Conservation (phyloP, 148 eudicot genomes). For the Chenopodium album region DNA sequence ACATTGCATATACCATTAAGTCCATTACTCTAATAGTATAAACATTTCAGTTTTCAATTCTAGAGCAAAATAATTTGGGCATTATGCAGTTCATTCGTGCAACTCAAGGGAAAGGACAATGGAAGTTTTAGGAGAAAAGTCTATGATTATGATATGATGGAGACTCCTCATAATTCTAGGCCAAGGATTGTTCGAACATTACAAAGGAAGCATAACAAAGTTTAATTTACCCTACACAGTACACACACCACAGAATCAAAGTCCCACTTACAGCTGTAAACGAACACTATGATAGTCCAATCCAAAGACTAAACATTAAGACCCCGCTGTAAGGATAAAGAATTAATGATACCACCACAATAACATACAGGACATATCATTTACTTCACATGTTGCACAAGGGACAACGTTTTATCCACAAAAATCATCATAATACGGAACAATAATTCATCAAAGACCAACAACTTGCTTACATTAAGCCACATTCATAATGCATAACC, state of each 20-base stretch:
- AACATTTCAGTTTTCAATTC: neutral
- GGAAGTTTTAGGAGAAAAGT: neutral
- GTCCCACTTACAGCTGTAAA: constrained; percentile 18
- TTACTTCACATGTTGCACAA: constrained; percentile 24
- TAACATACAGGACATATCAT: constrained; percentile 15
- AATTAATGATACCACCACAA: neutral
- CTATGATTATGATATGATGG: neutral
- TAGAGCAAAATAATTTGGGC: neutral
- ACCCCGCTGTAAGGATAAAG: constrained; percentile 2
- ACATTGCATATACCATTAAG: neutral
- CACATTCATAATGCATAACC: neutral
- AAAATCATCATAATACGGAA: neutral
- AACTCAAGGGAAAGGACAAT: neutral
- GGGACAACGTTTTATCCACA: constrained; percentile 10
- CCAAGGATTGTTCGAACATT: no score
- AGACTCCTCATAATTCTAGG: neutral
- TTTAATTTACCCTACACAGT: neutral
- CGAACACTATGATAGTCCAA: constrained; percentile 16
- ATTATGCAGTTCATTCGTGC: neutral
- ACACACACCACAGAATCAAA: constrained; percentile 12
- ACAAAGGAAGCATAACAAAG: neutral
- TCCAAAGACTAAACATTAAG: constrained; percentile 3
- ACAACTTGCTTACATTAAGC: neutral
- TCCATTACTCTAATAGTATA: neutral
- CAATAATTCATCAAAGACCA: neutral